Percentiles rank a stretch among this genome's conserved stretches.
Conservation (phyloP, 345 rosid genomes). For the Euphorbia peplus region DNA sequence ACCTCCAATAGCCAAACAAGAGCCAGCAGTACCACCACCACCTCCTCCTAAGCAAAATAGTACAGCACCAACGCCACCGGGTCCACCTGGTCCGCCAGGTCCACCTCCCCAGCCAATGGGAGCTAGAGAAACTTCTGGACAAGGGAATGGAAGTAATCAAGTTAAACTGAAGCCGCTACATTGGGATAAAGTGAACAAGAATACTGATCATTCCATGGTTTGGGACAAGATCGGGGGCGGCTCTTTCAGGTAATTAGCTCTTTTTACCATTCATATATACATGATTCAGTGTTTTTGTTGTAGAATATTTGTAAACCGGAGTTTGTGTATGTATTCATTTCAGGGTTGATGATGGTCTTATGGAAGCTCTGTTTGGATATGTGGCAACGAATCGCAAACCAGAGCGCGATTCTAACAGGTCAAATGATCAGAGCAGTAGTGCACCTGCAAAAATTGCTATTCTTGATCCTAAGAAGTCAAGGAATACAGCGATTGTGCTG, state of each 20-base stretch:
- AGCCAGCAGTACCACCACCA: conserved; percentile 33
- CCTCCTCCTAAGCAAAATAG: conserved; percentile 9
- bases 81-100: conserved; percentile 31
- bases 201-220: conserved; percentile 73
- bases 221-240: conserved; percentile 85
- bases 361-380: conserved; percentile 90
- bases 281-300: not conserved
- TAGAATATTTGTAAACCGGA: not conserved
- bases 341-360: conserved; percentile 78
- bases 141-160: conserved; percentile 34
- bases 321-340: conserved; percentile 1
- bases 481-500: conserved; percentile 74
- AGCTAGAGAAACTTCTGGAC: conserved; percentile 23
- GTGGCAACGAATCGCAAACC: conserved; percentile 54
- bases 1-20: conserved; percentile 1
- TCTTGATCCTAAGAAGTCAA: conserved; percentile 74
- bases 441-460: conserved; percentile 45
- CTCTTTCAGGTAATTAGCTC: conserved; percentile 59
- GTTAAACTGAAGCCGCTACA: conserved; percentile 82
- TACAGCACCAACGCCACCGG: conserved; percentile 17
- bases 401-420: conserved; percentile 11
- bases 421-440: conserved; percentile 22
- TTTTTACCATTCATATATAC: no score
- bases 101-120: conserved; percentile 42
- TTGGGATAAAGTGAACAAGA: conserved; percentile 78